phyloP scores from a whole-genome alignment of 2,329 filamentous ascomycete genomes.

The Metarhizium album region DNA sequence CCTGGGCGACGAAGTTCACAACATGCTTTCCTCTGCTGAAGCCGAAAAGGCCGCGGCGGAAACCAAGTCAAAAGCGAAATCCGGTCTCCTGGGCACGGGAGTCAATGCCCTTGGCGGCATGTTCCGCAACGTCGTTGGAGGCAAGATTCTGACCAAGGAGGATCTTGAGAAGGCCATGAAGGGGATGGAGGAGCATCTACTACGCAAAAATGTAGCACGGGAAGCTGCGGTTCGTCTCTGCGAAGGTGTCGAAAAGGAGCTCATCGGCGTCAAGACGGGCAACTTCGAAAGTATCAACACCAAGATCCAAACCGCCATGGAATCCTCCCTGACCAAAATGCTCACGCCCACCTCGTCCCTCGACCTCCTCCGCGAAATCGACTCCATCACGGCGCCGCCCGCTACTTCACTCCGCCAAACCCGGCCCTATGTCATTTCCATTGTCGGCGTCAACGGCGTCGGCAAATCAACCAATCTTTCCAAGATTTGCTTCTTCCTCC shows the following conservation, averaged over 20 bases:
- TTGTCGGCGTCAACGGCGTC: constrained; percentile 96
- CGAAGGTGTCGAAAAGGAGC: constrained; percentile 80
- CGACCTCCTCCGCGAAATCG: constrained; percentile 88
- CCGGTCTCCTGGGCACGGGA: constrained; percentile 66
- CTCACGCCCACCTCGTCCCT: constrained; percentile 91
- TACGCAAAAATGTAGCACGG: constrained; percentile 92
- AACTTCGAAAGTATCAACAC: constrained; percentile 84
- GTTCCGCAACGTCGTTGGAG: constrained; percentile 90
- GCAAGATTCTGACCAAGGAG: constrained; percentile 79
- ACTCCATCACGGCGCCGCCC: constrained; percentile 60
- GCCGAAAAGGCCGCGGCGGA: constrained; percentile 42
- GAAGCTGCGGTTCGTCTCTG: constrained; percentile 89
- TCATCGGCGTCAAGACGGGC: constrained; percentile 82
- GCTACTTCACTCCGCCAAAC: constrained; percentile 49
- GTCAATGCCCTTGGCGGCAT: constrained; percentile 76
- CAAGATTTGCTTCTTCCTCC: constrained; percentile 95
- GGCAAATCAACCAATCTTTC: constrained; percentile 96
- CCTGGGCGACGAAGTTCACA: constrained; percentile 84
- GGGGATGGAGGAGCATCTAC: constrained; percentile 87
- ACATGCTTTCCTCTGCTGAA: constrained; percentile 74
- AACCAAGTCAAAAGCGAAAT: constrained; percentile 36
- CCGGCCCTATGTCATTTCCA: constrained; percentile 92
- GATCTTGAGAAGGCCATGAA: constrained; percentile 89
- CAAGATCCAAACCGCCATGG: constrained; percentile 77
- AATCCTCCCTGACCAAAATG: constrained; percentile 86